Conservation (phyloP, 108 stramenopile species). For the Discostella pseudostelligera region DNA sequence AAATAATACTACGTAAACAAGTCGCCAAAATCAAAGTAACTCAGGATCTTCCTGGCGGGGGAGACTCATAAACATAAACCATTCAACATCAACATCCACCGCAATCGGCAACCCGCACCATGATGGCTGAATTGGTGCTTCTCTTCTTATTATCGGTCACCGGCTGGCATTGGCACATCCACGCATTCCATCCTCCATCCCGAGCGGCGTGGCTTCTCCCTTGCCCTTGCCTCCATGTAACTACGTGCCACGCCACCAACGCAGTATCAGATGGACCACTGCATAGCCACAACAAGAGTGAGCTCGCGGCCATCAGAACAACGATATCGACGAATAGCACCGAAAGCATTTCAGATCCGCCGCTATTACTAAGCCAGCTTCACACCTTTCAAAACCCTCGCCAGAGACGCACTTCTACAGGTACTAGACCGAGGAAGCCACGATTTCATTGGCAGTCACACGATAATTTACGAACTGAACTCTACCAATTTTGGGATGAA, state of each 20-base stretch:
- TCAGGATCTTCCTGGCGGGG: too few relatives aligned
- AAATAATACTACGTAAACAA: too few relatives aligned
- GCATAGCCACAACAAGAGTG: not conserved
- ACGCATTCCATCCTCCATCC: not conserved
- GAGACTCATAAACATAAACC: too few relatives aligned
- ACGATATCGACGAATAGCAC: not conserved
- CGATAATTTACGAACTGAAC: constrained; percentile 50
- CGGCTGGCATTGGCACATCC: constrained; percentile 8
- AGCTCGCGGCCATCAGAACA: not conserved
- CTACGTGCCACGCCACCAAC: not conserved
- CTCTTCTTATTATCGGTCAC: too few relatives aligned
- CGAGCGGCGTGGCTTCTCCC: too few relatives aligned
- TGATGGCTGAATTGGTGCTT: too few relatives aligned
- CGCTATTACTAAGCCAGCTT: constrained; percentile 11
- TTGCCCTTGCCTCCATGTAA: not conserved
- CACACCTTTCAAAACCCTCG: constrained; percentile 40
- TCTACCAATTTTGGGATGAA: constrained; percentile 48
- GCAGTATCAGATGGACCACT: not conserved
- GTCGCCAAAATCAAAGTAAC: too few relatives aligned
- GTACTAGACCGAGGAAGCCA: constrained; percentile 48
- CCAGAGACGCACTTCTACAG: constrained; percentile 40
- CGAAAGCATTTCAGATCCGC: constrained; percentile 10
- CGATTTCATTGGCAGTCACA: constrained; percentile 54
- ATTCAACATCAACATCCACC: too few relatives aligned
- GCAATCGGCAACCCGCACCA: too few relatives aligned